Conservation (phyloP, 148 eudicot genomes). For the Cornus florida region DNA sequence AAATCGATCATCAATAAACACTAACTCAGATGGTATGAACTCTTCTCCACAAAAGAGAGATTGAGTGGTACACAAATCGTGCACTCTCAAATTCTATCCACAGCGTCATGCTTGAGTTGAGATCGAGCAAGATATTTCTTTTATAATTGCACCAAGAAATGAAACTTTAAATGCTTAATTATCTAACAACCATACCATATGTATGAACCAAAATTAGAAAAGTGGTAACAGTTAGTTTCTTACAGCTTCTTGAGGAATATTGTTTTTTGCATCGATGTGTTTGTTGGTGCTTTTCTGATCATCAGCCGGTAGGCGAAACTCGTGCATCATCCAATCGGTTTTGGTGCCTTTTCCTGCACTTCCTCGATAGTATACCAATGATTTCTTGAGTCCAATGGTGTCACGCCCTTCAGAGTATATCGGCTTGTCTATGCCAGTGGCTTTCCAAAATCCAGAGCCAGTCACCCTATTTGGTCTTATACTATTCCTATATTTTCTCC, state of each 20-base stretch:
- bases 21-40: too few relatives aligned
- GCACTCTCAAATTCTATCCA: too few relatives aligned
- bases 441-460: constrained; percentile 28
- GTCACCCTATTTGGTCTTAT: constrained; percentile 27
- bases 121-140: too few relatives aligned
- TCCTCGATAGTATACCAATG: constrained; percentile 75
- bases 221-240: constrained; percentile 15
- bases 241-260: constrained; percentile 60
- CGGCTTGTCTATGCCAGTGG: constrained; percentile 24
- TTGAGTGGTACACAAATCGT: too few relatives aligned
- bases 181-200: neutral
- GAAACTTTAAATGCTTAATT: neutral
- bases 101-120: too few relatives aligned
- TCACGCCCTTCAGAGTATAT: constrained; percentile 4
- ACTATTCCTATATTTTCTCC: constrained; percentile 24
- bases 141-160: too few relatives aligned
- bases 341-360: constrained; percentile 83
- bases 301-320: constrained; percentile 62
- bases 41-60: too few relatives aligned
- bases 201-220: neutral
- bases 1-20: too few relatives aligned
- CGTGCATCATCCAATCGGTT: constrained; percentile 99
- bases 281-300: neutral
- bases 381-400: constrained; percentile 78
- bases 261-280: neutral